A percentile compares a stretch with the other conserved stretches of the same genome.
Conservation (phyloP, 2,329 filamentous ascomycete species). For the Chalara sp. region DNA sequence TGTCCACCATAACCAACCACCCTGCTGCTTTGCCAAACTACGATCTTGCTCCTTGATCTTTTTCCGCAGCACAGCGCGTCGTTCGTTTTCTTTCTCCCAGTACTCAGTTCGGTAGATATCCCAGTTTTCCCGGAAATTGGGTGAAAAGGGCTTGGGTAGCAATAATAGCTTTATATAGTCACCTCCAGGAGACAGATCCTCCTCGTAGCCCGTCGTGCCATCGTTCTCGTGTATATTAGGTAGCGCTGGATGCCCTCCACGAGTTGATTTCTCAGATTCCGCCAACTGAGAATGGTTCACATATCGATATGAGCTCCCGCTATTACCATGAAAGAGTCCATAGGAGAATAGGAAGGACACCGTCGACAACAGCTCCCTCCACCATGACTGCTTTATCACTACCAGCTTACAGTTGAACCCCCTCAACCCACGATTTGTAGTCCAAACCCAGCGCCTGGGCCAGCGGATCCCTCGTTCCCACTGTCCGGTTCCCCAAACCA, state of each 20-base stretch:
- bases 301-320: conserved; percentile 66
- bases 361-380: conserved; percentile 68
- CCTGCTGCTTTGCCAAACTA: conserved; percentile 59
- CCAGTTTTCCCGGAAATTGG: conserved; percentile 95
- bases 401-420: conserved; percentile 97
- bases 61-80: conserved; percentile 63
- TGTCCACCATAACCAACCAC: conserved; percentile 81
- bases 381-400: conserved; percentile 75
- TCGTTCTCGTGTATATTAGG: conserved; percentile 45
- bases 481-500: conserved; percentile 92
- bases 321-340: conserved; percentile 60
- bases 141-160: conserved; percentile 89
- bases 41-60: conserved; percentile 64
- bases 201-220: conserved; percentile 66
- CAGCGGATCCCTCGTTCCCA: conserved; percentile 94
- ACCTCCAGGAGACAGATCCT: conserved; percentile 83
- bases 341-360: conserved; percentile 74
- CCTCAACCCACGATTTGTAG: conserved; percentile 83
- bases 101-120: conserved; percentile 90
- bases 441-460: conserved; percentile 84
- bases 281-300: conserved; percentile 59
- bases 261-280: conserved; percentile 54
- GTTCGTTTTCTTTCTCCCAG: conserved; percentile 95
- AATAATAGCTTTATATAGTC: conserved; percentile 88
- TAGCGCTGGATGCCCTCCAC: conserved; percentile 32